Evolutionary conservation across 805 yeast species (phyloP), one percentile per base, ranked within the genome.

Genomic region (Maudiozyma bulderi): DNA sequence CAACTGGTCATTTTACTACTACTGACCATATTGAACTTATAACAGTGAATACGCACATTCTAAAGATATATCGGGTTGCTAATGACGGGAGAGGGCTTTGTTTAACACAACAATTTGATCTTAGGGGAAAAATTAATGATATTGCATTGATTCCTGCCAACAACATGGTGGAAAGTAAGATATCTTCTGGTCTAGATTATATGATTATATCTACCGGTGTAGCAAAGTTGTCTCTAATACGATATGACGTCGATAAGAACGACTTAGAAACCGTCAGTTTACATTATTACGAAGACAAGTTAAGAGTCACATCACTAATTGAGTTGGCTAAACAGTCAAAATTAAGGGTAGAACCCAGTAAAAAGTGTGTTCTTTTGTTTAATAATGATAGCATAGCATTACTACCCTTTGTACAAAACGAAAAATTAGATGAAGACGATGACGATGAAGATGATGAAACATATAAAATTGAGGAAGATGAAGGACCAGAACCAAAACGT

Each of bases 261-360:
- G 57, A 75, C 1, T 71, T 91, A n/a, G 71, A 75, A 29, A 86
- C 96, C 0, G 74, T 80, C 1, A 85, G 95, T 46, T 69, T 93
- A 46, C 99, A 93, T 67, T 88, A 77, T 62, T 93, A 90, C 64
- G 97, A 91, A 57, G 77, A 79, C 42, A 78, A 78, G 29, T 70
- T 88, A 46, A 75, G 74, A 40, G 70, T 73, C 34, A 58, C 73
- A 9, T 73, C 81, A 1, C 68, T 74, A 7, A 46, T 59, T 13
- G 55, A 57, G n/a, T 57, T 68, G 42, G 53, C 61, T 1, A 43
- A 52, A 15, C 62, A 66, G 6, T 67, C 85, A 0, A 67, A 68
- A 8, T 71, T 85, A 50, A 66, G 79, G 28, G 70, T 78, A 0
- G 95, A 86, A 50, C 86, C 95, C 0, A 73, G 72, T 46, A 70